Evolutionary conservation across 768 basidiomycete species (phyloP), one percentile per base, ranked within the genome.

Genomic region (Lactarius akahatsu): DNA sequence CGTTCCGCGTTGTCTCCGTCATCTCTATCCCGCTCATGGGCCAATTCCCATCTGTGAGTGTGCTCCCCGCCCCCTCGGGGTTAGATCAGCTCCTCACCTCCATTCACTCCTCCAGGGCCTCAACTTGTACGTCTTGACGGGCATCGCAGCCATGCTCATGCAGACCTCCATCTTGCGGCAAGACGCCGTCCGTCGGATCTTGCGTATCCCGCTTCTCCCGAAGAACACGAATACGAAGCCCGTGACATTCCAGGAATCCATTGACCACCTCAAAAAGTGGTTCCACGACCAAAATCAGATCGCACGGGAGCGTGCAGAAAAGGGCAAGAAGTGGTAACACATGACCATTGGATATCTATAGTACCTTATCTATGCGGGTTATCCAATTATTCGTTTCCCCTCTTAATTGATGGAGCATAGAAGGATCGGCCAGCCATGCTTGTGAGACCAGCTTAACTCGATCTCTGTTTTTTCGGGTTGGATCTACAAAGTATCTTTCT

Each of bases 41-140:
- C 18, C 77, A 77, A 61, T 83, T 95, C 74, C 87, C 92, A 34
- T 78, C 85, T 2, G 94, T 92, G 75, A 72, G 89, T 79, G 11
- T 13, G 52, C 50, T 38, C 6, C 26, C 45, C 61, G n/a, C 32
- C 30, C 54, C 23, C 23, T 40, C 15, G 36, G 50, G 50, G 13
- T 52, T 7, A 52, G 50, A 52, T 50, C 43, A 18, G 15, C 15
- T 54, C 5, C 23, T 61, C 20, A 56, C 23, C 54, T 38, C 34
- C 57, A 23, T 55, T 58, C 28, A 11, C 66, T 18, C 26, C 4
- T 47, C 6, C 60, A 89, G 86, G 88, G 85, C 15, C 71, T 88
- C 55, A 79, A 85, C 67, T 71, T 89, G 63, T 85, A 87, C 76
- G 79, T 88, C 76, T 73, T 82, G 3, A 79, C 83, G 47, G 82